Evolutionary conservation across 2,329 filamentous ascomycete genomes (phyloP), one percentile per base, ranked within the genome.

Genomic region (Knoxdaviesia proteae): DNA sequence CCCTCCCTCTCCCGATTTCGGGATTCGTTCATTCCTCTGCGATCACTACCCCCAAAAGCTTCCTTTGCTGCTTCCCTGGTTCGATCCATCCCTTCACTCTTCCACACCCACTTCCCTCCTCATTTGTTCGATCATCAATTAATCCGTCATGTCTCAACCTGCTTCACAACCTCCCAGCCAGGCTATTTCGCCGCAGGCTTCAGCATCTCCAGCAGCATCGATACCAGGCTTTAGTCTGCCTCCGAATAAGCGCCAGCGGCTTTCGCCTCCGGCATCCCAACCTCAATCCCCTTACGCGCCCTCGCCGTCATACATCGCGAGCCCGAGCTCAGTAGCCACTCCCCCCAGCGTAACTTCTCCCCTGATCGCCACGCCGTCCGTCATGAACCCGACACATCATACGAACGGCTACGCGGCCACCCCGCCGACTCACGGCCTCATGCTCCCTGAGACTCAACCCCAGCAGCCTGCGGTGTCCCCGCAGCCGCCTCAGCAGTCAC

Each of bases 171-270:
- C 35, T 6, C 37, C 20, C 9, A 43, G 32, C 32, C 33, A 30
- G 8, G 37, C 42, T 39, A 32, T 33, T 30, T 39, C 42, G 37
- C 68, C 71, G 32, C 76, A 72, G 45, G 68, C 68, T 40, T 67
- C 69, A 34, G 68, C 75, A 30, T 77, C 78, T 30, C 75, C 78
- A 38, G 69, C 64, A 41, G 62, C 68, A 29, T 64, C 68, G 33
- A 68, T 71, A 48, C 61, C 67, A 10, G 61, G 58, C 42, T 79
- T 59, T 51, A 54, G 58, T 46, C 71, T 78, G 40, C 80, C 80
- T 40, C 77, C 82, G 10, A 73, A 71, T 46, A 88, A 90, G 62
- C 72, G 81, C 56, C 77, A 71, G 56, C 78, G 74, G 44, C 62
- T 82, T 40, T 83, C 79, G 31, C 77, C 79, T 45, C 71, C 77